Base-by-base conservation (phyloP, 129 eudicot species). In the Centrapalus pauciflorus region DNA sequence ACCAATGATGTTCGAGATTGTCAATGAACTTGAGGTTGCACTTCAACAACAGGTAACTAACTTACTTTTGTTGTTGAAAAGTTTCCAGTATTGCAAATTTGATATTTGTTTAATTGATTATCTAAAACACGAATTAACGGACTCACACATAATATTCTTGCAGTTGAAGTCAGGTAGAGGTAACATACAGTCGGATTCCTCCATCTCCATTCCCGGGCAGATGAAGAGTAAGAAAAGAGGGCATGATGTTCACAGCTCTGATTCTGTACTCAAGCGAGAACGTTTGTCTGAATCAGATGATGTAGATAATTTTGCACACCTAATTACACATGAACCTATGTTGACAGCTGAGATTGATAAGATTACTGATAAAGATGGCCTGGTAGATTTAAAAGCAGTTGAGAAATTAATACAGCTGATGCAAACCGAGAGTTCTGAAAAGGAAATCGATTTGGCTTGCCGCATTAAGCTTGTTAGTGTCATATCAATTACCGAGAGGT, bases 181-280 rank as follows among this genome's bases (percentile, higher is more conserved):
- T 55, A 83, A 61, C 66, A 73, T 67, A 65, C 97, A 88, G 64
- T 80, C 76, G 63, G 80, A 85, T 77, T 79, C 80, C 20, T 66
- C 88, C 0, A 72, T 76, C n/a, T 14, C 78, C 82, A 61, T 71
- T 96, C 52, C 97, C 87, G 25, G 64, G n/a, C n/a, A n/a, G n/a
- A n/a, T 64, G 13, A 93, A 82, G 79, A 87, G 95, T 35, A 88
- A 86, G 81, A 93, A 93, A 51, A 75, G 98, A 79, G 98, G 88
- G 51, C 87, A 64, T 27, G 67, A 70, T 54, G 78, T 64, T 75
- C 84, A 78, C 63, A 79, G 66, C 46, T 72, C 79, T 17, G 87
- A 81, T n/a, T 56, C 87, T 25, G 62, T 75, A 40, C n/a, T n/a
- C n/a, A 85, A 85, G 55, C 84, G 90, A 20, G 87, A 81, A 23